These are phyloP conservation scores for Hypoxylon sp. DNA, from an alignment of 2,329 filamentous ascomycete genomes.

Conservation along the genomic window DNA sequence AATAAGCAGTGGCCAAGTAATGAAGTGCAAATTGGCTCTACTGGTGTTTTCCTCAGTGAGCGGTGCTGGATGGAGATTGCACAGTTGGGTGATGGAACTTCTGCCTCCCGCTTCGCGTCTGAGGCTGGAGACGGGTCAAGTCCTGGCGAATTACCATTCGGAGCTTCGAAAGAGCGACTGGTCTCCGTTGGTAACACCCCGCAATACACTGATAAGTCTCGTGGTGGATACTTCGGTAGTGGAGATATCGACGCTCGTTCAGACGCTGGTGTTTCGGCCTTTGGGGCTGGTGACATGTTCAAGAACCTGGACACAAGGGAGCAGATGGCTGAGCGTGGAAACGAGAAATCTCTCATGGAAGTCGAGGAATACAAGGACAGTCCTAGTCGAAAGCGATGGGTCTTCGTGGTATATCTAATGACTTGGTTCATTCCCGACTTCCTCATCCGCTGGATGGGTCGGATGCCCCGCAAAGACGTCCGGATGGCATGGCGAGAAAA, in stretches of 20 bases:
- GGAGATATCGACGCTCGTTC: constrained; percentile 88
- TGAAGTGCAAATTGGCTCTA: constrained; percentile 90
- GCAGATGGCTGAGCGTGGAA: constrained; percentile 95
- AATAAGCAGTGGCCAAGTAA: constrained; percentile 93
- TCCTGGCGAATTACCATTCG: constrained; percentile 70
- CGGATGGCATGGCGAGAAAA: constrained; percentile 97
- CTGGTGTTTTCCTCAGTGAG: constrained; percentile 95
- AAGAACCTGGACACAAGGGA: constrained; percentile 94
- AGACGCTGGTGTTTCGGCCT: constrained; percentile 91
- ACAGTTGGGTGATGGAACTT: constrained; percentile 76
- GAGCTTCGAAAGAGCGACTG: constrained; percentile 73
- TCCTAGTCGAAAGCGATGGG: constrained; percentile 88
- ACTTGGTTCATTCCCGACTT: constrained; percentile 94
- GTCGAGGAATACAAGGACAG: constrained; percentile 88
- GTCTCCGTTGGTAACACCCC: constrained; percentile 67
- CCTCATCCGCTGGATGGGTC: constrained; percentile 79
- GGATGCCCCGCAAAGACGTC: constrained; percentile 93
- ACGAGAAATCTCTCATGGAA: constrained; percentile 90
- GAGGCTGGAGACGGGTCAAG: constrained; percentile 75
- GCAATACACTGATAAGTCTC: constrained; percentile 81
- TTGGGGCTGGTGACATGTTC: constrained; percentile 97
- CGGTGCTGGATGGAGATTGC: constrained; percentile 94
- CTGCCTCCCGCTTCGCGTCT: constrained; percentile 70
- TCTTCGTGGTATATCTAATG: constrained; percentile 84
- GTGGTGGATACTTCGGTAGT: constrained; percentile 83